Evolutionary conservation across 2,329 filamentous ascomycete species (phyloP), one percentile per base, ranked within the genome.

Genomic region (Beauveria varroae): DNA sequence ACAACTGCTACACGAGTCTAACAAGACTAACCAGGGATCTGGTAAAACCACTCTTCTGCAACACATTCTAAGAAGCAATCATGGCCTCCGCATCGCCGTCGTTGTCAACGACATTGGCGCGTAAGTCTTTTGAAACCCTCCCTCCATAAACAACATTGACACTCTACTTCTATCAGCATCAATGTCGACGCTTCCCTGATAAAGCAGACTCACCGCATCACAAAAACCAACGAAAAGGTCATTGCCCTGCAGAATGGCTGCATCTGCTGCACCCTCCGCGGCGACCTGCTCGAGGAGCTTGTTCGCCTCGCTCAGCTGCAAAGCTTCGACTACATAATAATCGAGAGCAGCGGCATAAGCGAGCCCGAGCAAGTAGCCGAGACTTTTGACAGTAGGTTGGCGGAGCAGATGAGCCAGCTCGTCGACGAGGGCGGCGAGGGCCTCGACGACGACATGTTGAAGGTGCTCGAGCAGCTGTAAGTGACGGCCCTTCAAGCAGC

Each of bases 331-430:
- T 90, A 91, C 69, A 83, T 90, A 28, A 76, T 90, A 44, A 87
- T 89, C 47, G 87, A 90, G 71, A 89, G 86, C 68, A 87, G 82
- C 2, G 86, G 88, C 0, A 88, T 90, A 64, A 89, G 86, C 65
- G 86, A 89, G 70, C 87, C 86, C 0, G 86, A 88, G 73, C 87
- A 90, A 66, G 87, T 91, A 0, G 87, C 87, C 0, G 87, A 90
- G 75, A 90, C 86, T 0, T 90, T 90, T 66, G 86, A 87, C 40
- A 74, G 78, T 5, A 81, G 79, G 46, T 79, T 81, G 67, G 80
- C 78, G 2, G 77, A 81, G 55, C 76, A 78, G 60, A 78, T 79
- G 70, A 70, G 72, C 44, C 66, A 62, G 18, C 67, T 78, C 61
- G 70, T 70, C 0, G 70, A 73, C 0, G 64, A 68, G 0, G 68